Base-by-base conservation (phyloP, 208 protist species). In the Leishmania turanica region DNA sequence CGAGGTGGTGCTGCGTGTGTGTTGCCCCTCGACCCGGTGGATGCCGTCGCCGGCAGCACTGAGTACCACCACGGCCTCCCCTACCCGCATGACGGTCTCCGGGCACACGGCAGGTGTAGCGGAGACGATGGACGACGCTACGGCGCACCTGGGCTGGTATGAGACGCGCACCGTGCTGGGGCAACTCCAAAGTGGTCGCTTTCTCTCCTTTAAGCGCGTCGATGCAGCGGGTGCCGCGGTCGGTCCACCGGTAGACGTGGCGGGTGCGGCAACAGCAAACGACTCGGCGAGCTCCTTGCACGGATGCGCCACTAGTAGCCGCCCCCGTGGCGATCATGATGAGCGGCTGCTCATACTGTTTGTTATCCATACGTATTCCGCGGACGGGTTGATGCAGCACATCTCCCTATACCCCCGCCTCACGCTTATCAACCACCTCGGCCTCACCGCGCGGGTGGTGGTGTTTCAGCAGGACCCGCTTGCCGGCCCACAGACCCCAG, bases 361-460 rank as follows among this genome's bases (percentile, higher is more conserved):
- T 69, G 90, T 95, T 3, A 86, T 88, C 15, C 76, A 82, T 65
- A 87, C 34, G 45, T 86, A 85, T 72, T 84, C 88, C 9, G 77
- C 79, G 0, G 88, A 91, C 81, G 90, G 86, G 56, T 73, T 91
- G 42, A 91, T 91, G 68, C 85, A 74, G 37, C 84, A 87, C 70
- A 86, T 96, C 62, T 79, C 87, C 24, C 86, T 96, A 37, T 89
- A 92, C 54, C 93, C 93, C 34, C 89, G 91, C 27, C 77, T 95
- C 17, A 91, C 87, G 15, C 77, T 96, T 11, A 64, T 95, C 34
- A 96, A 96, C 83, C 91, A 95, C 81, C 86, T 92, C 15, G 93
- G 93, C 27, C 84, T 95, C n/a, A 86, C 91, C 9, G 78, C 93
- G 62, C 82, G 83, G 42, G 73, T 95, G 21, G 81, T 87, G 11